phyloP scores from a whole-genome alignment of 768 basidiomycete genomes.

The Boletus tomentosulus region DNA sequence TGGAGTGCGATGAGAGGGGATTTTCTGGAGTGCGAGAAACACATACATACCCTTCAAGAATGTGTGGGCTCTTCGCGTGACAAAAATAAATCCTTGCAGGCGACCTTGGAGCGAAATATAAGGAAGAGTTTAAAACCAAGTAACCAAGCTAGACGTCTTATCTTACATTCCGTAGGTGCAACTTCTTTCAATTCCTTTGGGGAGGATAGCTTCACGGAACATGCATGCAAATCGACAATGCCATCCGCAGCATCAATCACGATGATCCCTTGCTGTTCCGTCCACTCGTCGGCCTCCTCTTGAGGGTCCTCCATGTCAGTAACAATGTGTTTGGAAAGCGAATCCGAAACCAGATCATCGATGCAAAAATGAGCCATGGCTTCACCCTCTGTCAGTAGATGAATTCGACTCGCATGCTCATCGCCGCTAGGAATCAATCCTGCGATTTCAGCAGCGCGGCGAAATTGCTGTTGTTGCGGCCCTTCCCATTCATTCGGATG shows the following conservation, averaged over 20 bases:
- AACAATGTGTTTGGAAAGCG: neutral
- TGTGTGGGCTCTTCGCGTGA: conserved; percentile 28
- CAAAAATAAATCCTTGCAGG: conserved; percentile 36
- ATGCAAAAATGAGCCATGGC: conserved; percentile 32
- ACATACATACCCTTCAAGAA: conserved; percentile 26
- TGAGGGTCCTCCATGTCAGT: neutral
- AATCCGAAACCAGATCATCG: neutral
- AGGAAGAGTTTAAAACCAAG: neutral
- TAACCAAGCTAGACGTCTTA: neutral
- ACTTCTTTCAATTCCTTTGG: conserved; percentile 31
- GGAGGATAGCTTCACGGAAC: conserved; percentile 21
- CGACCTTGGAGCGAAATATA: conserved; percentile 23
- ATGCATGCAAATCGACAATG: conserved; percentile 14
- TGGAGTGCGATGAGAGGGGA: neutral
- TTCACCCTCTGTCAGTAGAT: conserved; percentile 25
- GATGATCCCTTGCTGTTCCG: conserved; percentile 36
- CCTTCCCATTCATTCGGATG: conserved; percentile 19
- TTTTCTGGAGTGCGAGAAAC: neutral
- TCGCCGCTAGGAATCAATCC: conserved; percentile 16
- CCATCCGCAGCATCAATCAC: conserved; percentile 43
- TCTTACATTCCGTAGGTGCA: conserved; percentile 28
- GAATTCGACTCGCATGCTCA: conserved; percentile 15
- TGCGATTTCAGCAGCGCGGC: conserved; percentile 20
- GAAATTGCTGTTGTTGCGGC: neutral
- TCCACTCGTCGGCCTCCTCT: neutral